Conservation (phyloP, 148 eudicot species). For the Drosera capensis region DNA sequence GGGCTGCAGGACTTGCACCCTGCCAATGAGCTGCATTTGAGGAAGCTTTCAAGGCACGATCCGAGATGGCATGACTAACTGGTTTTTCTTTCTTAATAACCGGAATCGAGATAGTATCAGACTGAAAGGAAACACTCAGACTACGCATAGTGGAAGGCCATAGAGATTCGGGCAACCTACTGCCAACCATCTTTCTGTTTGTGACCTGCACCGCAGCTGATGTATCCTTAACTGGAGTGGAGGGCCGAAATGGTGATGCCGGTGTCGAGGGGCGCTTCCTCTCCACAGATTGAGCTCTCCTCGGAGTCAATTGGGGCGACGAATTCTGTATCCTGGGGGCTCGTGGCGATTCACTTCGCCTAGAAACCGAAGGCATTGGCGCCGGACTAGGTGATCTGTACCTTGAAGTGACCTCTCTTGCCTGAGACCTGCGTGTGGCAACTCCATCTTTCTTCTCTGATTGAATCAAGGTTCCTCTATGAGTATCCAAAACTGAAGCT, state of each 20-base stretch:
- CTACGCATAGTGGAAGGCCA: conserved; percentile 96
- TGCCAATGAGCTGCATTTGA: conserved; percentile 45
- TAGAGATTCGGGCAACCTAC: conserved; percentile 48
- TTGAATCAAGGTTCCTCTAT: conserved; percentile 31
- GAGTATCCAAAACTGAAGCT: conserved; percentile 46
- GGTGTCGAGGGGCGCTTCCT: conserved; percentile 68
- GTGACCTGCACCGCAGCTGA: conserved; percentile 25
- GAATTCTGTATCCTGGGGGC: conserved; percentile 28
- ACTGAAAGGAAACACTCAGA: conserved; percentile 68
- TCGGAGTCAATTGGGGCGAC: conserved; percentile 29
- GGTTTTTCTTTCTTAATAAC: conserved; percentile 57
- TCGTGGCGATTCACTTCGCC: conserved; percentile 48
- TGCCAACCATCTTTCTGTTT: conserved; percentile 31
- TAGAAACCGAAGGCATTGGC: conserved; percentile 20
- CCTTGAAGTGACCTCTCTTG: conserved; percentile 70
- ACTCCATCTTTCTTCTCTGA: conserved; percentile 39
- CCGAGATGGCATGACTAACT: conserved; percentile 30
- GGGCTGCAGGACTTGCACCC: conserved; percentile 22
- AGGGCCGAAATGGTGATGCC: conserved; percentile 42
- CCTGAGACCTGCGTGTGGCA: conserved; percentile 23
- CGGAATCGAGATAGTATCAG: conserved; percentile 56
- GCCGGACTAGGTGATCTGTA: conserved; percentile 37
- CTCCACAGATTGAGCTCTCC: conserved; percentile 75
- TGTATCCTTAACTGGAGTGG: conserved; percentile 61
- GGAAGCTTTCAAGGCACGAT: conserved; percentile 61